Percentiles rank a stretch among this genome's conserved stretches.
These are phyloP conservation scores for Coffea canephora DNA, from an alignment of 257 asterid species.

Conservation along the genomic window DNA sequence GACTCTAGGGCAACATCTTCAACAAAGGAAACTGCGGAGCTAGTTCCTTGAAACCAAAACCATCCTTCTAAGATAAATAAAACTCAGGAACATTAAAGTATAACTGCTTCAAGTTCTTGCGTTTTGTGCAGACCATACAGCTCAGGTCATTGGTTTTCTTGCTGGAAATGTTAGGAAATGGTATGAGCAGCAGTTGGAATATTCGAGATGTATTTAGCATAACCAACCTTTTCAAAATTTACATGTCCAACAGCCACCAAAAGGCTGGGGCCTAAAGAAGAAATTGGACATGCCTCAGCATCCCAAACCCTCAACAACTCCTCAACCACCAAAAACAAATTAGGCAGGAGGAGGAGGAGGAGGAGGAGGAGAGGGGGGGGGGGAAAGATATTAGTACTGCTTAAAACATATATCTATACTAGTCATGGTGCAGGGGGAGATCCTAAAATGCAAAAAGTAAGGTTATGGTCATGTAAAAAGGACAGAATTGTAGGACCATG, in stretches of 20 bases:
- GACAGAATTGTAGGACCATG: slow-evolving; percentile 23
- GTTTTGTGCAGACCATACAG: neutral
- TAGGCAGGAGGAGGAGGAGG: neutral
- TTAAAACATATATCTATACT: neutral
- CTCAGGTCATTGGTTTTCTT: neutral
- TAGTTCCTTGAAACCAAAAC: slow-evolving; percentile 4
- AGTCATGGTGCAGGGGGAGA: slow-evolving; percentile 3
- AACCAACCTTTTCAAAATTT: slow-evolving; percentile 13
- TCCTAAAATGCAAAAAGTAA: slow-evolving; percentile 1
- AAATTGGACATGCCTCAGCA: slow-evolving; percentile 13
- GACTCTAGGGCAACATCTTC: neutral
- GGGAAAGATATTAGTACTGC: neutral
- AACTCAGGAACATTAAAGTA: neutral
- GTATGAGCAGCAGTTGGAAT: neutral
- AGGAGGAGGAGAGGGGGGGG: too few species aligned
- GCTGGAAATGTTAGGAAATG: slow-evolving; percentile 1
- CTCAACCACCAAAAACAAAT: slow-evolving; percentile 21
- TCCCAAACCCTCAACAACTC: slow-evolving; percentile 27
- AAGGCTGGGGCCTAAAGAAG: slow-evolving; percentile 12
- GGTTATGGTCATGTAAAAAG: slow-evolving; percentile 9
- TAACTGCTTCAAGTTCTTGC: neutral
- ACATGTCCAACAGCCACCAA: slow-evolving; percentile 1
- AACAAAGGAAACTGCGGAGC: slow-evolving; percentile 5
- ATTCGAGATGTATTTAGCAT: neutral
- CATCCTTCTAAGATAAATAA: neutral